Evolutionary conservation across 352 stramenopile species (phyloP), one percentile per base, ranked within the genome.

Genomic region (Phytophthora meadii): DNA sequence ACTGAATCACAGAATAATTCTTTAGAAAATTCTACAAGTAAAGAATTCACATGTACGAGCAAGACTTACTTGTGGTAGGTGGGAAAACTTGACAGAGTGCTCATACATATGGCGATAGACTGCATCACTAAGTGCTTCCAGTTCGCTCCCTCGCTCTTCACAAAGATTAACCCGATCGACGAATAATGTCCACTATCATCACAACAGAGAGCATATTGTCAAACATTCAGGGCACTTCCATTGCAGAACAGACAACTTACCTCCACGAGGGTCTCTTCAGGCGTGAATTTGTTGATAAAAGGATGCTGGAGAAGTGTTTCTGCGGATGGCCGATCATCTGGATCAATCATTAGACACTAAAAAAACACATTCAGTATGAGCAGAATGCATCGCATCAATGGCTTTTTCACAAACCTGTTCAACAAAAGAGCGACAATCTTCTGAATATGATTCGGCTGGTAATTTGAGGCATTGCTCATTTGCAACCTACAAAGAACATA

Each of bases 61-160:
- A 46, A 24, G 51, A 24, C 37, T n/a, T 75, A 92, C 84, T 82
- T 94, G 88, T 8, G 88, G 86, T 46, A 89, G 74, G 32, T 76
- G 88, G 19, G 86, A 89, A 25, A 92, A 86, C 48, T 91, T 90
- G 8, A 89, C 81, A 24, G 75, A 89, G 27, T 81, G 79, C 53
- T 93, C 79, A 59, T 93, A 91, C 51, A 93, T 81, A 49, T 93
- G 84, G 14, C 81, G 78, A 74, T 93, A 90, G 12, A 91, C 86
- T 37, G 84, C 84, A n/a, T 94, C 86, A 24, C 79, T 72, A 5
- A 94, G 66, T 34, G 82, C 76, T 51, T 90, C 75, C 28, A 94
- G 54, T n/a, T 94, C 86, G 41, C 42, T 65, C 12, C 50, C 54
- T 19, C 73, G 62, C 42, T 94, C 79, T 72, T 94, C 84, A 44